Evolutionary conservation across 768 basidiomycete genomes (phyloP), one percentile per base, ranked within the genome.

Genomic region (Agrocybe chaxingu): DNA sequence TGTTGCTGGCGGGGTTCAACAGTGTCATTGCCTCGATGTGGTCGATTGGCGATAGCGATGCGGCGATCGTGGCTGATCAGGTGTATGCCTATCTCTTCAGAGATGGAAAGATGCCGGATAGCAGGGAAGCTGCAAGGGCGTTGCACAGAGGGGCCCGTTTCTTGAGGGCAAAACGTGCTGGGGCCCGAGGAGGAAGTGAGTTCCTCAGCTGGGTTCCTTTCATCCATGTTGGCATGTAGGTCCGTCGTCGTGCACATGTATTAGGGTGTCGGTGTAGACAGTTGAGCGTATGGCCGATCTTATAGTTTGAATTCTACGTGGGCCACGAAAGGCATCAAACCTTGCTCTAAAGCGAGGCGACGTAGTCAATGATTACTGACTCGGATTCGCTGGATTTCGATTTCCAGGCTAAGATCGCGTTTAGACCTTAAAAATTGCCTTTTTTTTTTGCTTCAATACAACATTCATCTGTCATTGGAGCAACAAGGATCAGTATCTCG

Each of bases 1-100:
- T 74, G 70, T 54, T 68, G 44, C 40, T 53, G 19, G 61, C 57
- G 7, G 63, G 63, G 6, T 64, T 56, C 43, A 42, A 48, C 29
- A 49, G 68, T 29, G 68, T 70, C 5, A 54, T 75, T 11, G 71
- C 58, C 5, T 72, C 72, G 16, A 66, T 73, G 66, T 73, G 72
- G 72, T 61, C 66, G 4, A 70, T 72, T 32, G 44, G 47, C 0
- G 72, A 74, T 42, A 37, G 32, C 3, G 54, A 64, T 50, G 72
- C 63, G 7, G 65, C 70, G 3, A 16, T n/a, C 3, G 53, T 73
- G 7, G 58, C 65, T 0, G 59, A 58, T 19, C 48, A 57, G 3
- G 61, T 71, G 5, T 73, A 72, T 47, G 18, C 13, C 3, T 31
- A 55, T 32, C 40, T 63, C 8, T 50, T 63, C 10, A 10, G 31